Evolutionary conservation across 2,329 filamentous ascomycete genomes (phyloP).

Genomic region (Coniochaeta sp.): DNA sequence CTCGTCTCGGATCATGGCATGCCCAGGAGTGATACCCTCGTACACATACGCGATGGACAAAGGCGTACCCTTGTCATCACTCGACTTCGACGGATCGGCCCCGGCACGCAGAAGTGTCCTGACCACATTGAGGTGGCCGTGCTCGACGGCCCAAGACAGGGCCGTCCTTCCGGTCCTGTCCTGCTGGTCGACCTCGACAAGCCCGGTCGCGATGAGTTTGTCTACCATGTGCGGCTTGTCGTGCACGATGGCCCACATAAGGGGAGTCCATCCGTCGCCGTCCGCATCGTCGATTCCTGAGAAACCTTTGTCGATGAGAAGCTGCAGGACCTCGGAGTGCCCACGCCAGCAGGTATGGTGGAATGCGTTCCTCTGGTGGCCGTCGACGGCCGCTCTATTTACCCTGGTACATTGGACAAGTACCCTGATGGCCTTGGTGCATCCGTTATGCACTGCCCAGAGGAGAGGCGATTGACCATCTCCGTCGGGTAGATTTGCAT

Average conservation of each 20-base stretch:
- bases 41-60: too few species aligned
- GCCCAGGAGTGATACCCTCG: too few species aligned
- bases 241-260: conserved; percentile 25
- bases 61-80: too few species aligned
- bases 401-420: conserved; percentile 19
- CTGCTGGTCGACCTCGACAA: conserved; percentile 21
- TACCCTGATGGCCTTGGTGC: conserved; percentile 12
- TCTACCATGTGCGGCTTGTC: conserved; percentile 18
- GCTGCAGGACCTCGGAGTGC: conserved; percentile 17
- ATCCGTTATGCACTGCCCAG: conserved; percentile 22
- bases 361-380: conserved; percentile 20
- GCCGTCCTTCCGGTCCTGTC: conserved; percentile 21
- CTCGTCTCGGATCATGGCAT: too few species aligned
- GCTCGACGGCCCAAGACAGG: conserved; percentile 26
- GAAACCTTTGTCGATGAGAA: conserved; percentile 20
- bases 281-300: conserved; percentile 23
- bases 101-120: conserved; percentile 11
- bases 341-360: conserved; percentile 21
- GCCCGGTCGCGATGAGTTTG: conserved; percentile 20
- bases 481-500: conserved; percentile 20
- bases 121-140: conserved; percentile 22
- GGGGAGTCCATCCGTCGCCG: conserved; percentile 25
- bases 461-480: conserved; percentile 22
- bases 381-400: conserved; percentile 20
- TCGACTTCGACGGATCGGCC: too few species aligned